Evolutionary conservation across 108 stramenopile genomes (phyloP), one percentile per base, ranked within the genome.

Genomic region (Skeletonema marinoi): DNA sequence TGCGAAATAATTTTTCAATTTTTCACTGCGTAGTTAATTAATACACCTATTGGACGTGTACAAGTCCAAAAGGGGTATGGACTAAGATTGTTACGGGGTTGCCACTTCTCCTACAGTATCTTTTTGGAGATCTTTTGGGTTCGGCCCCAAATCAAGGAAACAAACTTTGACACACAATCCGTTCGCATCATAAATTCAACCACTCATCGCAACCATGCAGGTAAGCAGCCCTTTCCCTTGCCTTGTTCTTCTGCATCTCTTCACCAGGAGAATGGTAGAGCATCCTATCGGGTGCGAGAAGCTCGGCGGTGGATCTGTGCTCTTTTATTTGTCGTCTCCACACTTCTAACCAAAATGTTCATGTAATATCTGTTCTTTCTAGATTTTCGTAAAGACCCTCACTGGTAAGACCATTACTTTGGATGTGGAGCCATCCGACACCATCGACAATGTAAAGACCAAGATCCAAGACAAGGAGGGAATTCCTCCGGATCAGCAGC

Each of bases 401-500:
- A 86, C 85, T 65, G 89, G 88, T 39, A 90, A 88, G 83, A 90
- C 88, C 65, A 90, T 90, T 70, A 90, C 89, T 14, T 78, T 95
- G 50, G 99, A 98, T 81, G 98, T 99, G 51, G 99, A 99, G 87
- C 97, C 99, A 42, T 92, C 93, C 12, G 99, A 99, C 88, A 93
- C 96, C 19, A 98, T 99, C 85, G 98, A 98, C 84, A 97, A 97
- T 81, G 98, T 98, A 80, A 99, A 99, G 91, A 86, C 90, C 61
- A 98, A 98, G 95, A 98, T 98, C 78, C 98, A 99, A 80, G 98
- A 98, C 93, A 98, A 98, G 94, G 99, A 99, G 81, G 99, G 97
- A 19, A 98, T 98, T 80, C 97, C 97, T 46, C 97, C 97, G 0
- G 96, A 97, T 87, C 97, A 98, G 71, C 96, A 98, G 84, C 96